These are phyloP conservation scores for Penicillium sp. DNA, from an alignment of 2,329 filamentous ascomycete genomes.

Conservation along the genomic window DNA sequence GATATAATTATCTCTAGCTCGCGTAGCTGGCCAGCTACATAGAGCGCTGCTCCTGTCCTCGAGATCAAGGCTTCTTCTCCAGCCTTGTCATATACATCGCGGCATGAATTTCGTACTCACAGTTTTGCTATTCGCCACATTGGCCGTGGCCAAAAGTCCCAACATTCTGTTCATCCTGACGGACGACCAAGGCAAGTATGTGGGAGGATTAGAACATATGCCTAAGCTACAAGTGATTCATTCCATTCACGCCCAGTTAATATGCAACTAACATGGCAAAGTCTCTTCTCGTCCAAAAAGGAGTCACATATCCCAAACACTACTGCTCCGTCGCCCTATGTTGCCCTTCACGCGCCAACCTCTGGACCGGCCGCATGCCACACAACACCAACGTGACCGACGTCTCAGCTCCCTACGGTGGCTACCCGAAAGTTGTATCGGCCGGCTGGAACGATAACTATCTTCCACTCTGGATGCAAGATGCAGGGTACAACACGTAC, in stretches of 20 bases:
- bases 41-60: not conserved
- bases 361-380: conserved; percentile 63
- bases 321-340: conserved; percentile 62
- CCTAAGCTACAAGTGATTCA: conserved; percentile 37
- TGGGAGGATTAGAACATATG: conserved; percentile 50
- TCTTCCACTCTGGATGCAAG: conserved; percentile 68
- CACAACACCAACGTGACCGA: conserved; percentile 69
- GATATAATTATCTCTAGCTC: not conserved
- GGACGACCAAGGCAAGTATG: conserved; percentile 60
- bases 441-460: conserved; percentile 66
- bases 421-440: conserved; percentile 64
- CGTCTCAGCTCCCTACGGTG: conserved; percentile 32
- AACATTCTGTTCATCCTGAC: conserved; percentile 68
- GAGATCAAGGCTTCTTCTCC: not conserved
- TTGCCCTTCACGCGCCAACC: conserved; percentile 62
- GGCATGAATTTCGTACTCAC: conserved; percentile 12
- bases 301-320: conserved; percentile 59
- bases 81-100: not conserved
- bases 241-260: not conserved
- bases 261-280: conserved; percentile 35
- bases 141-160: conserved; percentile 29
- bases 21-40: not conserved
- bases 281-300: conserved; percentile 55
- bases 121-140: conserved; percentile 10
- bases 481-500: conserved; percentile 67